Conservation (phyloP, 306 rosid genomes). For the Argentina anserina region DNA sequence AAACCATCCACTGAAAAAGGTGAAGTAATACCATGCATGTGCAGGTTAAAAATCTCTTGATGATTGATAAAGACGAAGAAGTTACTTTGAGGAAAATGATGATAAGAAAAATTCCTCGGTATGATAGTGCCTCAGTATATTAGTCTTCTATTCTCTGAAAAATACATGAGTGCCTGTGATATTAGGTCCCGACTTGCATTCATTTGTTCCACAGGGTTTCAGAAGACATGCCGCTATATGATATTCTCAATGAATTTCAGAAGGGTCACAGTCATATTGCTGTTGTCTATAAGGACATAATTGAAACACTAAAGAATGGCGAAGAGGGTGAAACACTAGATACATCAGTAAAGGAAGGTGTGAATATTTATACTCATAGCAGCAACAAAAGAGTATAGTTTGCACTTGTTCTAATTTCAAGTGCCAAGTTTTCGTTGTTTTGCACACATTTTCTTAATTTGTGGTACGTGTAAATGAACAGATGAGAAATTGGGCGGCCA, state of each 20-base stretch:
- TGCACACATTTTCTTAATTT: constrained; percentile 14
- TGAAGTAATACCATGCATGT: constrained; percentile 10
- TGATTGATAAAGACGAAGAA: constrained; percentile 65
- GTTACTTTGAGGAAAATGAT: constrained; percentile 75
- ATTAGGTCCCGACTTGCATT: constrained; percentile 15
- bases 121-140: constrained; percentile 21
- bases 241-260: constrained; percentile 91
- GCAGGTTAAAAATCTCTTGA: constrained; percentile 91
- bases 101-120: constrained; percentile 94
- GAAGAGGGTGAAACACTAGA: constrained; percentile 41
- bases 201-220: constrained; percentile 64
- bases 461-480: constrained; percentile 26
- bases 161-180: constrained; percentile 11
- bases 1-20: not conserved
- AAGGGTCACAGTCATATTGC: constrained; percentile 99
- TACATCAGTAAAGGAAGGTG: constrained; percentile 50
- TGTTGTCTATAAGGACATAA: constrained; percentile 73
- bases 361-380: constrained; percentile 19
- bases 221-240: constrained; percentile 94
- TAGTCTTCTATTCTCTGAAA: constrained; percentile 10
- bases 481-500: constrained; percentile 24
- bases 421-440: not conserved
- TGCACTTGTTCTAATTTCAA: not conserved
- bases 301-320: constrained; percentile 35
- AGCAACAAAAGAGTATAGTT: not conserved